Base-by-base conservation (phyloP, 1,139 yeast species). In the Yamadazyma buinensis region DNA sequence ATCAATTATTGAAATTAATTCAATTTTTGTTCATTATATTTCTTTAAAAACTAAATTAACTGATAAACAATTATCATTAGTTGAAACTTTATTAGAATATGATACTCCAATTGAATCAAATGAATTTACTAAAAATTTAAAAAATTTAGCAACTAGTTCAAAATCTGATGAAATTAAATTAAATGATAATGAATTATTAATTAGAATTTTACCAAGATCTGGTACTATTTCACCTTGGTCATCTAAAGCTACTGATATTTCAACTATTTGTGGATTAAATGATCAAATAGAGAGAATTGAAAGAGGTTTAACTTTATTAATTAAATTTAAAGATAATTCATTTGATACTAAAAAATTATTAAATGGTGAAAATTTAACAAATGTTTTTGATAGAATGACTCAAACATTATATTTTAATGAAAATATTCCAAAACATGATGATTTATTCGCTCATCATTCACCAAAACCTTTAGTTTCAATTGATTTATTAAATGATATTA, bases 161-260 rank as follows among this genome's bases (percentile, higher is more conserved):
- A 61, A 69, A 15, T 62, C 67, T 21, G 29, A 52, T 37, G 44
- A 37, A 10, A 23, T 41, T 49, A 19, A 36, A 43, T 26, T 37
- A 8, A 79, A 67, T 26, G 62, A 67, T 13, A 77, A 80, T 52
- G 62, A 77, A 24, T 75, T 77, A 43, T 64, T 88, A 48, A 64
- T 92, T 35, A 75, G 95, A 56, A 73, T 94, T 37, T 72, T 90
- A 39, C 98, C 99, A 30, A 79, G 98, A 59, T 72, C 92, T 8
- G 98, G 98, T 40, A 92, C 98, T 17, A 88, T 92, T 46, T 90
- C 97, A 18, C 98, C 98, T 23, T 94, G 99, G 99, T 87, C 97
- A 13, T 90, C 98, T 13, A 94, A 94, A 64, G 99, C 99, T 24
- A 90, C 98, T 30, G 92, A 92, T 60, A 94, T 94, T 48, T 77